Percentiles rank a stretch among this genome's conserved stretches.
Conservation (phyloP, 2,329 filamentous ascomycete genomes). For the Diaporthe amygdali region DNA sequence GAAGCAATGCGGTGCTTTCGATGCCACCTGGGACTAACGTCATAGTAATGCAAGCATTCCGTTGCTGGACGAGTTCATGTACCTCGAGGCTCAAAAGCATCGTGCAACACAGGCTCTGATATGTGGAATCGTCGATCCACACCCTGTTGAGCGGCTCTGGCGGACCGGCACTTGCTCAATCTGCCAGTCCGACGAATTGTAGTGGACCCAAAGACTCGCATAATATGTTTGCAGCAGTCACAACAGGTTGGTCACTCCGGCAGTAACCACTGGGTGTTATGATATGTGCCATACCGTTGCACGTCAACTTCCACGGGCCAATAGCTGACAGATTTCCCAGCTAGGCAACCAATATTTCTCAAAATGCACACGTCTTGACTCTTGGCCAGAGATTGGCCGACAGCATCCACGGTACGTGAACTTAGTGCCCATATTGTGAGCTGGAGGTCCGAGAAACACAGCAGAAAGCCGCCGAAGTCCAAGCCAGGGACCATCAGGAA, state of each 20-base stretch:
- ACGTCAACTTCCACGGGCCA: not conserved
- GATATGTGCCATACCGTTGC: not conserved
- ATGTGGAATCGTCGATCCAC: not conserved
- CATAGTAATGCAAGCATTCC: not conserved
- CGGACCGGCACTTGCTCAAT: not conserved
- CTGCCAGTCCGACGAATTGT: not conserved
- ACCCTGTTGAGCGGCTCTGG: not conserved
- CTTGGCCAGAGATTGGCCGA: no score
- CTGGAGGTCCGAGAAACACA: not conserved
- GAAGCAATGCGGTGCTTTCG: not conserved
- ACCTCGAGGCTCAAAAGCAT: not conserved
- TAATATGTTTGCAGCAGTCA: no score
- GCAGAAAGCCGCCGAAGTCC: not conserved
- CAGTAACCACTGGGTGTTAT: no score
- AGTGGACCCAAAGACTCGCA: not conserved
- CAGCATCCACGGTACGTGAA: not conserved
- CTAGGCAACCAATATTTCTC: not conserved
- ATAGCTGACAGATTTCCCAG: no score
- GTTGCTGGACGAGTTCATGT: no score
- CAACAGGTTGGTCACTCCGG: not conserved
- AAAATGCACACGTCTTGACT: not conserved
- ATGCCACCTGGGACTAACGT: not conserved
- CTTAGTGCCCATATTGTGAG: not conserved
- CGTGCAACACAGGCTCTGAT: not conserved
- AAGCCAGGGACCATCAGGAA: not conserved